Evolutionary conservation across 2,329 filamentous ascomycete genomes (phyloP).

Genomic region (Pseudogymnoascus sp.): DNA sequence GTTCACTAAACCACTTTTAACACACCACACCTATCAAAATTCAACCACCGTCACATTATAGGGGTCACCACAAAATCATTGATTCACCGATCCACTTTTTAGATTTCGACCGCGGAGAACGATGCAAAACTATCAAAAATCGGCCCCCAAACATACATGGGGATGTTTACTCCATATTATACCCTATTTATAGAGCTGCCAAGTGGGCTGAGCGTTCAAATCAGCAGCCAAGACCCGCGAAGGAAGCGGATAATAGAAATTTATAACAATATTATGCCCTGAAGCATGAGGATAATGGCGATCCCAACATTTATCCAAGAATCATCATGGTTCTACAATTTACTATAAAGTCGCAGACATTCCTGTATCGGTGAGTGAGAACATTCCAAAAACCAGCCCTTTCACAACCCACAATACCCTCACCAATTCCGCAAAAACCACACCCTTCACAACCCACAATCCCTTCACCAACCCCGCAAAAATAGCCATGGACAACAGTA

Average conservation of each 20-base stretch:
- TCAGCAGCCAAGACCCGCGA: neutral
- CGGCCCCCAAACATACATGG: neutral
- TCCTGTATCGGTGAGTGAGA: neutral
- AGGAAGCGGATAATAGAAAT: neutral
- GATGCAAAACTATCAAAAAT: neutral
- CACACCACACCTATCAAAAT: constrained; percentile 3
- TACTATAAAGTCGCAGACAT: neutral
- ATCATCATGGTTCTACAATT: neutral
- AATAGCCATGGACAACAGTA: neutral
- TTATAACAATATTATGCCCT: neutral
- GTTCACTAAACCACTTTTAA: constrained; percentile 3
- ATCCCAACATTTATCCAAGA: neutral
- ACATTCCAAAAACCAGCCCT: neutral
- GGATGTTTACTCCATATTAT: no score
- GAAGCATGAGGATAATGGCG: neutral
- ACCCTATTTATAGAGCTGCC: neutral
- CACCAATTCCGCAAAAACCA: neutral
- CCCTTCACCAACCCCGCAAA: neutral
- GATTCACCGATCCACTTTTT: neutral
- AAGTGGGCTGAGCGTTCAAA: neutral
- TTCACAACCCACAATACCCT: neutral
- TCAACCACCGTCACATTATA: neutral
- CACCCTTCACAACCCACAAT: neutral
- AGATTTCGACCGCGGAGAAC: neutral
- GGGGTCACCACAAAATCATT: constrained; percentile 7